These are phyloP conservation scores for Isoetes taiwanensis DNA, from an alignment of 75 land plant genomes.

Conservation along the genomic window DNA sequence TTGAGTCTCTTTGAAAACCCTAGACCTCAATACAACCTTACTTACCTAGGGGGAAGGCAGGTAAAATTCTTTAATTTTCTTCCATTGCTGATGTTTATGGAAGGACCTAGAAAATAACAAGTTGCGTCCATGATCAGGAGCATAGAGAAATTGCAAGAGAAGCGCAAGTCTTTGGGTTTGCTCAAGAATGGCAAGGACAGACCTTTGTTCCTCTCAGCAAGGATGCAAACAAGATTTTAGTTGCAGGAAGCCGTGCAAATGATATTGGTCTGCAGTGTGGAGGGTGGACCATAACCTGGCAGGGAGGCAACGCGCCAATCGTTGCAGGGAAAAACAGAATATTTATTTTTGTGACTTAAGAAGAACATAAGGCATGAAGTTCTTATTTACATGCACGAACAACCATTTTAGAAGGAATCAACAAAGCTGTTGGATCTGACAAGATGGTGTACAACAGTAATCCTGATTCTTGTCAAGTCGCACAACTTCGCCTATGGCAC, in stretches of 20 bases:
- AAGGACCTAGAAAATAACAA: not conserved
- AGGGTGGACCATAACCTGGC: conserved; percentile 50
- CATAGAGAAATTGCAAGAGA: conserved; percentile 41
- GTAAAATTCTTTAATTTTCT: too few relatives aligned
- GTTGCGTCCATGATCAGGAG: conserved; percentile 9
- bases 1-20: conserved; percentile 55
- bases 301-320: conserved; percentile 26
- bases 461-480: conserved; percentile 13
- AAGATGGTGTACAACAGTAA: conserved; percentile 19
- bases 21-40: conserved; percentile 30
- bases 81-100: too few relatives aligned
- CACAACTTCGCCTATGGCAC: conserved; percentile 28
- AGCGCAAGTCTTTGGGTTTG: conserved; percentile 43
- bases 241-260: conserved; percentile 40
- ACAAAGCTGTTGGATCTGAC: conserved; percentile 14
- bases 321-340: too few relatives aligned
- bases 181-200: conserved; percentile 37
- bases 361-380: too few relatives aligned
- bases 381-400: conserved; percentile 22
- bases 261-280: conserved; percentile 44
- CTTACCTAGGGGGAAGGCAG: conserved; percentile 30
- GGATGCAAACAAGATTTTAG: conserved; percentile 32
- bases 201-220: conserved; percentile 34
- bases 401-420: conserved; percentile 24
- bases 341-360: too few relatives aligned